Evolutionary conservation across 2,329 filamentous ascomycete genomes (phyloP).

Genomic region (Zarea fungicola): DNA sequence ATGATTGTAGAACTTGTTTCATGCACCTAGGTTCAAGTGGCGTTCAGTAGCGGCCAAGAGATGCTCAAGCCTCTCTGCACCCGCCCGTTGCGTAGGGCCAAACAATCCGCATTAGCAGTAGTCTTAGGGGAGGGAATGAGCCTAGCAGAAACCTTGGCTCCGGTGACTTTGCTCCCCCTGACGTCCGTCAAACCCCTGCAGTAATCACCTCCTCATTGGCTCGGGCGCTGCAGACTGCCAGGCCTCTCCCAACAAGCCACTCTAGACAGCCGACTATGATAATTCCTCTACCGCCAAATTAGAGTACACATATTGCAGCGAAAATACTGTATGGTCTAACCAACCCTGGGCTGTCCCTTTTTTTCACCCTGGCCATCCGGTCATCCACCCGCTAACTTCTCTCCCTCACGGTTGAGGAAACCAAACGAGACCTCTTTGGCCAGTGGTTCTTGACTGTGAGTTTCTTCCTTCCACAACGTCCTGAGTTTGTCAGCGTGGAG

Average conservation of each 20-base stretch:
- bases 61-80: not conserved
- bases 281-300: no score
- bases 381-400: not conserved
- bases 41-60: not conserved
- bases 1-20: constrained; percentile 10
- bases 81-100: not conserved
- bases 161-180: not conserved
- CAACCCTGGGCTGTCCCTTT: no score
- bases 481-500: not conserved
- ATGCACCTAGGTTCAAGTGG: not conserved
- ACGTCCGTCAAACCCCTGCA: not conserved
- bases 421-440: not conserved
- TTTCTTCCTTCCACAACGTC: not conserved
- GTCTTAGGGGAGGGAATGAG: constrained; percentile 11
- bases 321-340: no score
- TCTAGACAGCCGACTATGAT: no score
- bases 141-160: not conserved
- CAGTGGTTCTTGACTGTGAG: not conserved
- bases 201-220: not conserved
- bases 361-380: not conserved
- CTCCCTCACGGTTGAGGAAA: not conserved
- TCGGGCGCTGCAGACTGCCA: no score
- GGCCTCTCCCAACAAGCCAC: no score
- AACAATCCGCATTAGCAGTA: not conserved
- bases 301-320: no score